Conservation (phyloP, 202 grass and related monocot species). For the Schoenoplectus triqueter region DNA sequence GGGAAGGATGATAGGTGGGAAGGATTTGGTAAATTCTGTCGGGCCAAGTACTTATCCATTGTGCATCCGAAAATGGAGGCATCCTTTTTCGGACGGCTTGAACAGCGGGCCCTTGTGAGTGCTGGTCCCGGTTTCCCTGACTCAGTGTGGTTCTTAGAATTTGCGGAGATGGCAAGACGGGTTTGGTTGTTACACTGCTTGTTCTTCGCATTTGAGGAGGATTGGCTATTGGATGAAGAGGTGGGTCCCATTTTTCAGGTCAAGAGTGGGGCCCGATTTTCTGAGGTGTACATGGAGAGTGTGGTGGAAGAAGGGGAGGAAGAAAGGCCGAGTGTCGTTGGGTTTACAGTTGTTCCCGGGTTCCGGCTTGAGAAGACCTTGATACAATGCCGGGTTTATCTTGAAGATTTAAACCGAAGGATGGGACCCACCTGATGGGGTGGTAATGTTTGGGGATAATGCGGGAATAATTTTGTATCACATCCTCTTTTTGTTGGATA, state of each 20-base stretch:
- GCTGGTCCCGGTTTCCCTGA: conserved; percentile 70
- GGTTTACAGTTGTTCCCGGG: conserved; percentile 81
- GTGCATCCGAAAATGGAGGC: conserved; percentile 93
- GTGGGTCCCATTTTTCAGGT: conserved; percentile 75
- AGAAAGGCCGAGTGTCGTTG: conserved; percentile 44
- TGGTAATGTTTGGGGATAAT: neutral
- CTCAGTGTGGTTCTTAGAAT: conserved; percentile 68
- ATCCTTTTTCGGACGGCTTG: conserved; percentile 75
- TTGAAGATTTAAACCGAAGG: conserved; percentile 44
- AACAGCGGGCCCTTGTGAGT: conserved; percentile 79
- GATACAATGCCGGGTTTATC: conserved; percentile 83
- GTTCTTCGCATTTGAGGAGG: conserved; percentile 78
- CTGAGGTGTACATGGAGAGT: conserved; percentile 89
- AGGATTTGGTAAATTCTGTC: conserved; percentile 70
- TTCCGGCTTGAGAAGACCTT: conserved; percentile 74
- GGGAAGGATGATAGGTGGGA: conserved; percentile 50
- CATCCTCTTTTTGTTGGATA: neutral
- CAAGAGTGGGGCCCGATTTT: conserved; percentile 61
- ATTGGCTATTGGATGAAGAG: conserved; percentile 48
- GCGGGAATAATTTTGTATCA: neutral
- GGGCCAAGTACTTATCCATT: conserved; percentile 82
- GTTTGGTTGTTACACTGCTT: conserved; percentile 90
- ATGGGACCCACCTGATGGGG: conserved; percentile 40
- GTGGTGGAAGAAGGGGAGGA: conserved; percentile 44
- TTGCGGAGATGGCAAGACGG: conserved; percentile 77